These are phyloP conservation scores for Dendrobium huoshanense DNA, from an alignment of 106 monocot species.

Conservation along the genomic window DNA sequence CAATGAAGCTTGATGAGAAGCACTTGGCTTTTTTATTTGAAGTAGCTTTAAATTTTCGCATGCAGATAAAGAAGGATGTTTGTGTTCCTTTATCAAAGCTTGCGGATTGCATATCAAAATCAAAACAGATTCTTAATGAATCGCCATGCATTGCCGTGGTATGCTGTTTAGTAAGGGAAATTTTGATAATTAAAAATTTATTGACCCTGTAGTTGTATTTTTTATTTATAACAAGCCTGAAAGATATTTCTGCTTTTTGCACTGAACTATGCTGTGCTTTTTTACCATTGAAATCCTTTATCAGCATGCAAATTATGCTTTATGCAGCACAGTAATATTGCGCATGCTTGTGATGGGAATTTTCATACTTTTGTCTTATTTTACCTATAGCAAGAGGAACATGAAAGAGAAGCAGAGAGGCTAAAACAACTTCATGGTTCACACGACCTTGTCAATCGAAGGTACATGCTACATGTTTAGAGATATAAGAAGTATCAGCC, in stretches of 20 bases:
- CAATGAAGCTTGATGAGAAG: not conserved
- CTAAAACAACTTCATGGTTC: constrained; percentile 85
- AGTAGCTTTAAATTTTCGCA: not conserved
- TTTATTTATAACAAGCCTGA: not conserved
- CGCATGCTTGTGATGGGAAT: constrained; percentile 99
- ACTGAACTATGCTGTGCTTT: not conserved
- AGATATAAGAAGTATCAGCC: not conserved
- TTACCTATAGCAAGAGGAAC: constrained; percentile 75
- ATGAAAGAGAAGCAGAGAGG: constrained; percentile 71
- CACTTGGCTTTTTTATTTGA: not conserved
- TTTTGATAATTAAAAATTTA: not conserved
- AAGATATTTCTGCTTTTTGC: not conserved
- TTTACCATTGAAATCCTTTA: not conserved
- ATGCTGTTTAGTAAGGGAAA: constrained; percentile 12
- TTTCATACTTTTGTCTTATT: constrained; percentile 93
- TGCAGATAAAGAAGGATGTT: constrained; percentile 92
- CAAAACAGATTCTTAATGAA: constrained; percentile 71
- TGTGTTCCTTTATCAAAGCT: constrained; percentile 93
- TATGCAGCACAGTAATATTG: constrained; percentile 60
- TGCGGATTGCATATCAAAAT: constrained; percentile 85
- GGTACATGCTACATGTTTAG: constrained; percentile 23
- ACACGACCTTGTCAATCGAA: constrained; percentile 94
- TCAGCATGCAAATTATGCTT: not conserved
- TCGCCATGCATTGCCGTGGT: constrained; percentile 64
- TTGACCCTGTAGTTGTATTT: not conserved